phyloP scores from a whole-genome alignment of 106 monocot species.

The Dactylorhiza incarnata region DNA sequence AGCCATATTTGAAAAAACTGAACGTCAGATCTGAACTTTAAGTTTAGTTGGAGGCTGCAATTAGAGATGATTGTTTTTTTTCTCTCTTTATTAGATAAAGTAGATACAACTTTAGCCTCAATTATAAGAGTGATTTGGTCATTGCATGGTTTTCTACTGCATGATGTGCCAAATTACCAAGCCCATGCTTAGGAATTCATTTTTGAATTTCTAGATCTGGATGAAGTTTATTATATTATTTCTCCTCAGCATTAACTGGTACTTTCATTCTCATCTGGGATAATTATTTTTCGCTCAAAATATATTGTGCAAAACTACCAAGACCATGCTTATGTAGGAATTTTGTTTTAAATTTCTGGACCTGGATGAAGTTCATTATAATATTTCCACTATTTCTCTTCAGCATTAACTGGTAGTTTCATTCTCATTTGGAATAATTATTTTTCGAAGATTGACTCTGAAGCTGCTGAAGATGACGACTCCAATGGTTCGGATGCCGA shows the following conservation, averaged over 20 bases:
- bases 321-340: background rate
- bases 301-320: background rate
- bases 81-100: background rate
- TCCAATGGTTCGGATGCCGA: constrained; percentile 52
- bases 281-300: constrained; percentile 3
- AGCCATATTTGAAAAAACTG: background rate
- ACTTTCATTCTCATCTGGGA: background rate
- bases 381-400: background rate
- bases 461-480: constrained; percentile 37
- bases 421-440: background rate
- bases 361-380: background rate
- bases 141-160: background rate
- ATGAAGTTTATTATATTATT: background rate
- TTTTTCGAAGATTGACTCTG: constrained; percentile 62
- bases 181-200: background rate
- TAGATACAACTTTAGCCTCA: background rate
- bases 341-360: background rate
- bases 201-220: background rate
- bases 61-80: background rate
- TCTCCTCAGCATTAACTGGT: background rate
- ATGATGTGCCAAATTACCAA: background rate
- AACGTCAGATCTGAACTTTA: background rate
- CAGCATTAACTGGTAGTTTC: background rate
- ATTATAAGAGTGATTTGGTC: background rate
- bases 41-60: background rate